Conservation (phyloP, 208 protist genomes). For the Porcisia deanei region DNA sequence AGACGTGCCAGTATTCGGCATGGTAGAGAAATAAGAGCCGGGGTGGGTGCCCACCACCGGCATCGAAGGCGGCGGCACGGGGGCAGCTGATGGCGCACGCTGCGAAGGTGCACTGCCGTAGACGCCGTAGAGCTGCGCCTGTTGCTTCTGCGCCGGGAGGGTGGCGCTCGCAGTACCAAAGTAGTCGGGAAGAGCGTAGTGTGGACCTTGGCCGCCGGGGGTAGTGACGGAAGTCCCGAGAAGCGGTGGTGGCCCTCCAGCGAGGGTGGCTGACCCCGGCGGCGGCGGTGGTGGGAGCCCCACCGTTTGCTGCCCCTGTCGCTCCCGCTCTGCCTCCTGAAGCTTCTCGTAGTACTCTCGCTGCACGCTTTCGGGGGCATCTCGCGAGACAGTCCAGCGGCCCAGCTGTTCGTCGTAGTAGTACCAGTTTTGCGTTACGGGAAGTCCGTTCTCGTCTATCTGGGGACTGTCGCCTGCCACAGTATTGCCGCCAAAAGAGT, state of each 20-base stretch:
- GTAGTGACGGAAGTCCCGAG: neutral
- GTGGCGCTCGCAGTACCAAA: conserved; percentile 32
- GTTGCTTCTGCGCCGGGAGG: neutral
- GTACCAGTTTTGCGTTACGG: conserved; percentile 83
- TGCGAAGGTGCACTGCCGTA: neutral
- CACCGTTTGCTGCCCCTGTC: conserved; percentile 43
- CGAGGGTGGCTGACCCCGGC: neutral
- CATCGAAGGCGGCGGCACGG: conserved; percentile 6
- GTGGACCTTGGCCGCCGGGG: conserved; percentile 25
- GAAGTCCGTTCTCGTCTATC: conserved; percentile 83
- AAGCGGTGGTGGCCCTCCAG: neutral
- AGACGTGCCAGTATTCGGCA: conserved; percentile 3
- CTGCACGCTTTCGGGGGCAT: conserved; percentile 70
- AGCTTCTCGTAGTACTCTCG: conserved; percentile 66
- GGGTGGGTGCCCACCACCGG: neutral
- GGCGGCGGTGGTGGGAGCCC: conserved; percentile 36
- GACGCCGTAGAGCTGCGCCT: conserved; percentile 2
- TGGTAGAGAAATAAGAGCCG: conserved; percentile 3
- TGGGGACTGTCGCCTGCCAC: conserved; percentile 41
- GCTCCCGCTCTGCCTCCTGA: conserved; percentile 58
- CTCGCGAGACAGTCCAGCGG: conserved; percentile 73
- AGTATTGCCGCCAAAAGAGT: conserved; percentile 25
- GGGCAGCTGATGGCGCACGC: neutral
- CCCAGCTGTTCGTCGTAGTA: conserved; percentile 71
- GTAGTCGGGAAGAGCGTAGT: conserved; percentile 76